phyloP scores from a whole-genome alignment of 2,329 filamentous ascomycete genomes.

The Penicillium sp. region DNA sequence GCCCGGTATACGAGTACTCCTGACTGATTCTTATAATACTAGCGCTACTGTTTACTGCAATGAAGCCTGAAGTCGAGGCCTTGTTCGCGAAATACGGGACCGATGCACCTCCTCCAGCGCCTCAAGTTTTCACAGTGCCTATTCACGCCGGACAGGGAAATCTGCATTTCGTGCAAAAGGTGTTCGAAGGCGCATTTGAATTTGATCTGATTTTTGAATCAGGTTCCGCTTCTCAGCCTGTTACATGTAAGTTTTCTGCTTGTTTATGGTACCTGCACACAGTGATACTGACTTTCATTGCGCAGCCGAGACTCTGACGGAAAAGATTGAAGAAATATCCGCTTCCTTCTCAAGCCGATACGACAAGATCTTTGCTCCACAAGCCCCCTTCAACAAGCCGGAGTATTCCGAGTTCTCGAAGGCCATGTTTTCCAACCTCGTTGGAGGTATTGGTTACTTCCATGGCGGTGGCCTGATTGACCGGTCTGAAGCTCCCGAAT shows the following conservation, averaged over 20 bases:
- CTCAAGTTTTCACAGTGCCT: constrained; percentile 75
- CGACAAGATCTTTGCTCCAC: constrained; percentile 64
- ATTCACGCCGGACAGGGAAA: constrained; percentile 65
- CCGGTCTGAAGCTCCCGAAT: constrained; percentile 84
- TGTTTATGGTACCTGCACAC: neutral
- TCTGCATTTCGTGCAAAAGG: constrained; percentile 82
- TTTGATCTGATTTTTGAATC: constrained; percentile 92
- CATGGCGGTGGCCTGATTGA: constrained; percentile 84
- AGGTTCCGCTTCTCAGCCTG: constrained; percentile 55
- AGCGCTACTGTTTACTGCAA: constrained; percentile 58
- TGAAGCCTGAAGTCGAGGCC: constrained; percentile 63
- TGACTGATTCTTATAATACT: neutral
- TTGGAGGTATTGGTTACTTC: constrained; percentile 95
- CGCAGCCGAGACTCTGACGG: constrained; percentile 60
- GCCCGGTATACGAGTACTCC: neutral
- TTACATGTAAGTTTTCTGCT: constrained; percentile 47
- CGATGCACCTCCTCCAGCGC: constrained; percentile 72
- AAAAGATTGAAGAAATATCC: constrained; percentile 63
- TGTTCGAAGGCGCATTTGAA: constrained; percentile 83
- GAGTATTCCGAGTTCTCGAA: constrained; percentile 77
- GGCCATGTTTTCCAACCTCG: constrained; percentile 88
- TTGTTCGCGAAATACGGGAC: constrained; percentile 56
- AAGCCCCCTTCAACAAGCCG: constrained; percentile 68
- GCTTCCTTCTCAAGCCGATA: constrained; percentile 73
- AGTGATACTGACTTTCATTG: constrained; percentile 14